Evolutionary conservation across 1,284 basidiomycete species (phyloP), one percentile per base, ranked within the genome.

Genomic region (Apiotrichum sp.): DNA sequence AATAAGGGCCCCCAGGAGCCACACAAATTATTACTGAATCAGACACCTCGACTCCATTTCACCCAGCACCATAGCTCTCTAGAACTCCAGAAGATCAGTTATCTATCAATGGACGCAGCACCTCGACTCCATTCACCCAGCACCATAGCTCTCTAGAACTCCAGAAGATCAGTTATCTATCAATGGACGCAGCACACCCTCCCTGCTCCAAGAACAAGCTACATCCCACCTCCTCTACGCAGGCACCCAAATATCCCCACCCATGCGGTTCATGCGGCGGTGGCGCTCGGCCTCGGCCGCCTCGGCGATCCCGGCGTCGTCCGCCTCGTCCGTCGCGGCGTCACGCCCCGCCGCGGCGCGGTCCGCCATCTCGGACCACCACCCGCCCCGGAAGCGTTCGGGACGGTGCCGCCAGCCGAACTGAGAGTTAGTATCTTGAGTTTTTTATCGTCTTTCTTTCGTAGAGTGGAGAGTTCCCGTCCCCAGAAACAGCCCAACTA

Each of bases 331-430:
- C 14, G 52, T 59, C 8, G 64, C 65, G 3, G 65, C 63, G 62
- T 73, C 70, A 34, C 61, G 55, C 10, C 71, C 72, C 5, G 58
- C 62, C 4, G 58, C 41, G 0, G 72, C 71, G 16, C 70, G 62
- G 4, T 47, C 56, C 45, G 55, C 58, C 67, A 72, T 68, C 14
- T 57, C 59, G 45, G 61, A 58, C 56, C 65, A 72, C 55, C 63
- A 63, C 31, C 63, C 66, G 9, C 66, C 66, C 41, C 69, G 57
- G 61, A 71, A 67, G 44, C 66, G 62, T 35, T 71, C 58, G 6
- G 57, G 61, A 2, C 72, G 64, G 65, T 74, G 72, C 40, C 70
- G 63, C 72, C 72, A 74, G 5, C 66, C 65, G 46, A 73, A 74
- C 72, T 74, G 13, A 38, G 10, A 8, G 36, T 38, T 13, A 38